Evolutionary conservation across 495 filamentous ascomycete genomes (phyloP).

Genomic region (Aspergillus carlsbadensis): DNA sequence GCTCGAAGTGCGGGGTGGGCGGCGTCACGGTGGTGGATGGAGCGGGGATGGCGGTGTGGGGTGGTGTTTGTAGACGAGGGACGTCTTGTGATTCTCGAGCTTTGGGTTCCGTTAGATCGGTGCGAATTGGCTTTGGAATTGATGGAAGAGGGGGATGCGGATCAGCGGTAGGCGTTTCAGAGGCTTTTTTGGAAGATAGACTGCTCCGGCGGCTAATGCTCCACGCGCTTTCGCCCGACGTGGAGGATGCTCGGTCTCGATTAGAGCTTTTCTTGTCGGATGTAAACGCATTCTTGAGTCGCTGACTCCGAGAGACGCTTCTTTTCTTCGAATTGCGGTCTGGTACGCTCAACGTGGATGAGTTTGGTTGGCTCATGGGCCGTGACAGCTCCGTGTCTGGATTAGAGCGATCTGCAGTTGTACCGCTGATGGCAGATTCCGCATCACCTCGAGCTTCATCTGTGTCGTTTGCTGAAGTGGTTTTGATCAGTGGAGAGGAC

Average conservation of each 20-base stretch:
- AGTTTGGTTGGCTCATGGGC: constrained; percentile 23
- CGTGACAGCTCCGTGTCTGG: constrained; percentile 21
- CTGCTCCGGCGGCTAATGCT: constrained; percentile 38
- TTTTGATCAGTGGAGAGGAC: constrained; percentile 76
- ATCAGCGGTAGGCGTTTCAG: constrained; percentile 24
- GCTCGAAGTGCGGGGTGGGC: constrained; percentile 43
- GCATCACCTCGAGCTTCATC: constrained; percentile 25
- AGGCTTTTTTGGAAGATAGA: constrained; percentile 36
- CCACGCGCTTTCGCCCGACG: constrained; percentile 33
- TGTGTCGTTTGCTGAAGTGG: constrained; percentile 40
- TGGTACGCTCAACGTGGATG: constrained; percentile 35
- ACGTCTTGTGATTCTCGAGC: constrained; percentile 18
- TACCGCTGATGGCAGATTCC: constrained; percentile 33
- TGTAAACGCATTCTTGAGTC: constrained; percentile 46
- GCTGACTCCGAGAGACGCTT: constrained; percentile 43
- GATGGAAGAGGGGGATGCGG: constrained; percentile 23
- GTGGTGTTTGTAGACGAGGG: constrained; percentile 42
- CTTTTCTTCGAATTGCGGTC: constrained; percentile 35
- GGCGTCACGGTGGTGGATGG: constrained; percentile 56
- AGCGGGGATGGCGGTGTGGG: constrained; percentile 39
- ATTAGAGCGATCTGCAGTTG: constrained; percentile 26
- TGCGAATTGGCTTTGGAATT: constrained; percentile 37
- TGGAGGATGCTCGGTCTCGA: constrained; percentile 41
- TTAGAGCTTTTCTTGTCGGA: constrained; percentile 42
- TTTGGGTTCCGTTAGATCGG: constrained; percentile 33